Evolutionary conservation across 495 filamentous ascomycete species (phyloP).

Genomic region (Penicillium bialowiezense): DNA sequence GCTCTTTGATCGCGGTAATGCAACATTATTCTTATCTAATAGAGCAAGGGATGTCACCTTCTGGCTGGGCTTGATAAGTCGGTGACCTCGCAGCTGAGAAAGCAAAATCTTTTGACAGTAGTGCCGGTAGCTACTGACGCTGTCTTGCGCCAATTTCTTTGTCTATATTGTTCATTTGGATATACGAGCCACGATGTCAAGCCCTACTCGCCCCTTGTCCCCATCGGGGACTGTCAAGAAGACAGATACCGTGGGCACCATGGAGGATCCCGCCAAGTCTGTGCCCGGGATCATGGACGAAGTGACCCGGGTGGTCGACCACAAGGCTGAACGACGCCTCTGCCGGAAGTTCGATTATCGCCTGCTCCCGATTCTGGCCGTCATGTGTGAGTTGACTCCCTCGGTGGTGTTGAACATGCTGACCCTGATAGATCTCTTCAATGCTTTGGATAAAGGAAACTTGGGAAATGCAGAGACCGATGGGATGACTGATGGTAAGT

Average conservation of each 20-base stretch:
- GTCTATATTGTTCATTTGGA: neutral
- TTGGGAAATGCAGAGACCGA: slow-evolving; percentile 70
- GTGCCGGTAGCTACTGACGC: neutral
- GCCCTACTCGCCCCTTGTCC: slow-evolving; percentile 5
- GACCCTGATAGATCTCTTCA: slow-evolving; percentile 50
- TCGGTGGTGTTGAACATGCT: neutral
- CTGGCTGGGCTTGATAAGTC: slow-evolving; percentile 10
- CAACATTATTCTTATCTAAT: slow-evolving; percentile 22
- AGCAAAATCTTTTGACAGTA: neutral
- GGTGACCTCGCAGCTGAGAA: neutral
- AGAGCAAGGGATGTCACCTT: slow-evolving; percentile 16
- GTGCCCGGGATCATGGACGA: slow-evolving; percentile 32
- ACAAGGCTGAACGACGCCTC: slow-evolving; percentile 57
- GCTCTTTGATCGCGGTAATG: slow-evolving; percentile 9
- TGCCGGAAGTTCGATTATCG: slow-evolving; percentile 64
- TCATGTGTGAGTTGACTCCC: slow-evolving; percentile 52
- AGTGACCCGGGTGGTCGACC: slow-evolving; percentile 37
- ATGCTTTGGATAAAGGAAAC: slow-evolving; percentile 66
- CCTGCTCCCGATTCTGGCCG: slow-evolving; percentile 58
- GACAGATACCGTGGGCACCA: slow-evolving; percentile 10
- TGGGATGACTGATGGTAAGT: slow-evolving; percentile 46
- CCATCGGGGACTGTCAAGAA: slow-evolving; percentile 20
- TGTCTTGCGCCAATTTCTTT: neutral
- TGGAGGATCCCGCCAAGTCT: slow-evolving; percentile 32
- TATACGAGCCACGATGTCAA: slow-evolving; percentile 18